Conservation (phyloP, 179 eudicot species). For the Vitellaria paradoxa region DNA sequence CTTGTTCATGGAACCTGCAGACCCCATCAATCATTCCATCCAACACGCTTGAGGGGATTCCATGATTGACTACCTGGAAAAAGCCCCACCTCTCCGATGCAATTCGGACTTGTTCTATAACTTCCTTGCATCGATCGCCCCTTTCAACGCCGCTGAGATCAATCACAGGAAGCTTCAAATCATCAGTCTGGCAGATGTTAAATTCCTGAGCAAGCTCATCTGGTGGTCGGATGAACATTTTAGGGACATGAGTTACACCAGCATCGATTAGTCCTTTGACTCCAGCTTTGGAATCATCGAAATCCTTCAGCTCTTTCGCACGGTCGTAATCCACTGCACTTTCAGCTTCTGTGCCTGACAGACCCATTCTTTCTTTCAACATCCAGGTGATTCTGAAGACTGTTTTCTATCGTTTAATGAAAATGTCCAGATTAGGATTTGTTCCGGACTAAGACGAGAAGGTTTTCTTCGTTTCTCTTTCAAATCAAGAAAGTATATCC, state of each 20-base stretch:
- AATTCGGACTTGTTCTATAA: constrained; percentile 16
- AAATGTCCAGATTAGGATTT: no score
- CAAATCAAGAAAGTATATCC: no score
- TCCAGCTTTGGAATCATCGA: constrained; percentile 34
- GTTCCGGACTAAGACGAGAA: no score
- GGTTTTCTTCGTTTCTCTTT: no score
- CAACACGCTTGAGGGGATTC: no score
- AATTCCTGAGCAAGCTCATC: neutral
- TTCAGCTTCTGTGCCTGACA: neutral
- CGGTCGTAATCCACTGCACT: constrained; percentile 14
- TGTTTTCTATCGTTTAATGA: no score
- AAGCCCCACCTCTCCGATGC: constrained; percentile 46
- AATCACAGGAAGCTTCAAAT: constrained; percentile 31
- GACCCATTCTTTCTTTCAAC: neutral
- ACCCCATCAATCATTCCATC: no score
- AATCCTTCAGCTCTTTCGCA: constrained; percentile 38
- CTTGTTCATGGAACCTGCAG: constrained; percentile 15
- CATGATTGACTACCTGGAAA: neutral
- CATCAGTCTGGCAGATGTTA: neutral
- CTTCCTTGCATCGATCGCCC: neutral
- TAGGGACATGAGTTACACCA: constrained; percentile 12
- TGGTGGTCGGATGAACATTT: constrained; percentile 8
- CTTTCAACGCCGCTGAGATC: constrained; percentile 17
- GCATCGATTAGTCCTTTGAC: constrained; percentile 43
- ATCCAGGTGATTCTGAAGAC: no score